Evolutionary conservation across 2,329 filamentous ascomycete species (phyloP), one percentile per base, ranked within the genome.

Genomic region (Diaporthe humulicola): DNA sequence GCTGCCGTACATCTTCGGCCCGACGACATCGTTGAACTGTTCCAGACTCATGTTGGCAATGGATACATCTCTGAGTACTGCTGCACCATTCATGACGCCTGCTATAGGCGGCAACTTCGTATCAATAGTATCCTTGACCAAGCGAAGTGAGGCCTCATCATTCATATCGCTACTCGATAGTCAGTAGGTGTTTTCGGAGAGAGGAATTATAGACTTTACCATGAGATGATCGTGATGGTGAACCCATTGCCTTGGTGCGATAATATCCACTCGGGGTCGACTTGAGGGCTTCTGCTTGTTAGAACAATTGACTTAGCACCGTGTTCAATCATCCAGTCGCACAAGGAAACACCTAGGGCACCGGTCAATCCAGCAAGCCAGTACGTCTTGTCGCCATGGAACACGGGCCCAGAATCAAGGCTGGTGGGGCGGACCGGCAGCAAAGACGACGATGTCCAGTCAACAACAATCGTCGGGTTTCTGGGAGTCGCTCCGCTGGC

Each of bases 271-370:
- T 45, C 54, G 2, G 77, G 54, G 12, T 84, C 78, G 3, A 86
- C 75, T 5, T 81, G 76, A 4, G 85, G 80, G 14, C 79, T 81
- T 0, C 87, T 83, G 64, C 85, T 87, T 0, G 84, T 82, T 2
- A 89, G 36, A 0, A 81, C 82, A 0, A 87, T 52, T 38, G 83
- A 75, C 19, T 79, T 76, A 0, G 85, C 86, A 0, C 86, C 86
- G 12, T 80, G 79, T 0, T 52, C 61, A 2, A 83, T 78, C 85
- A 86, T 86, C 83, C 82, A 87, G 52, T 81, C 67, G 52, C 79
- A 83, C 0, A 87, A 78, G 0, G 85, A 84, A 6, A 80, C 79
- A 2, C 85, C 86, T 0, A 86, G 58, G 0, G 78, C 77, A 0
- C 84, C 81, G 2, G 81, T 80, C 9, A 84, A 73, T 0, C 82